phyloP scores from a whole-genome alignment of 495 filamentous ascomycete species.

The Durotheca rogersii region DNA sequence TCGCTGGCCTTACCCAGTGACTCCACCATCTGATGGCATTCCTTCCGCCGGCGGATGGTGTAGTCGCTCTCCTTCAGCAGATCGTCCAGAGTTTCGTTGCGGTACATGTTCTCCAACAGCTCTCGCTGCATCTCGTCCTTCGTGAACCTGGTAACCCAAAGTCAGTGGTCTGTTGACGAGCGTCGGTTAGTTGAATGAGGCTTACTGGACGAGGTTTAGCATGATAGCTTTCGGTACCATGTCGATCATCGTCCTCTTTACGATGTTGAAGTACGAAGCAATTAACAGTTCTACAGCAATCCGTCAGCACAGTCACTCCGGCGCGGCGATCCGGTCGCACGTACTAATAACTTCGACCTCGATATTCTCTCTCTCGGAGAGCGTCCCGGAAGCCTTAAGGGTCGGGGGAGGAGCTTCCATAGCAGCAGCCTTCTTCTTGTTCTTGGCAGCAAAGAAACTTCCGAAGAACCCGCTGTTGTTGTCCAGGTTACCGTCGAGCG shows the following conservation, averaged over 20 bases:
- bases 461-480: slow-evolving; percentile 83
- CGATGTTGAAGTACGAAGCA: slow-evolving; percentile 96
- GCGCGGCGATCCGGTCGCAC: slow-evolving; percentile 40
- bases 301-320: slow-evolving; percentile 22
- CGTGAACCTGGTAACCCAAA: slow-evolving; percentile 66
- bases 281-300: slow-evolving; percentile 77
- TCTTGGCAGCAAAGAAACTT: slow-evolving; percentile 95
- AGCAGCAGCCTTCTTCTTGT: slow-evolving; percentile 99
- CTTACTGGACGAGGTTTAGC: slow-evolving; percentile 92
- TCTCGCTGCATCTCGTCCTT: slow-evolving; percentile 99
- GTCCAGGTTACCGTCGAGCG: slow-evolving; percentile 53
- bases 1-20: slow-evolving; percentile 82
- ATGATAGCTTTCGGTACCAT: slow-evolving; percentile 99
- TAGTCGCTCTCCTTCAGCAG: slow-evolving; percentile 98
- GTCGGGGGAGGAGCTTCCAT: slow-evolving; percentile 95
- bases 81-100: slow-evolving; percentile 82
- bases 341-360: slow-evolving; percentile 98
- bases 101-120: slow-evolving; percentile 97
- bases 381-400: slow-evolving; percentile 87
- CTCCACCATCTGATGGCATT: slow-evolving; percentile 99
- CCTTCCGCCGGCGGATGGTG: slow-evolving; percentile 90
- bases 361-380: slow-evolving; percentile 87
- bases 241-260: slow-evolving; percentile 97
- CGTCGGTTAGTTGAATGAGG: slow-evolving; percentile 25
- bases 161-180: slow-evolving; percentile 19